phyloP scores from a whole-genome alignment of 345 rosid species.

The Erucastrum elatum region DNA sequence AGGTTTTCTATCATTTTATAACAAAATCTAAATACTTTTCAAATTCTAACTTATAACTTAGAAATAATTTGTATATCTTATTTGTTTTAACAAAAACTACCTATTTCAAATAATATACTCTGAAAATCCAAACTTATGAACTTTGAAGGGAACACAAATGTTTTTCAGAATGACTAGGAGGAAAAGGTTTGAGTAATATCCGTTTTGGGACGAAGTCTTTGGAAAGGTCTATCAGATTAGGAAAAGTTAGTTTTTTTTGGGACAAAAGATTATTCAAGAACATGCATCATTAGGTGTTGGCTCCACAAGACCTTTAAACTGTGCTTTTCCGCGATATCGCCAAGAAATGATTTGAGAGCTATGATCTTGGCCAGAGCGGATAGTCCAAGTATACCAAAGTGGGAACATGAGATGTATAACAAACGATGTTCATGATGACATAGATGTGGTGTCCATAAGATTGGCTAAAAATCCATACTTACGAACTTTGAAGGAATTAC shows the following conservation, averaged over 20 bases:
- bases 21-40: background rate
- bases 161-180: background rate
- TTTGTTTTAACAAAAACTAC: background rate
- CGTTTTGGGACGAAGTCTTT: background rate
- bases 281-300: background rate
- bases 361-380: background rate
- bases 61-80: background rate
- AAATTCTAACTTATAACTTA: background rate
- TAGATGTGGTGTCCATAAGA: background rate
- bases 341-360: background rate
- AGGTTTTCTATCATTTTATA: background rate
- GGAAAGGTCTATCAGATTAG: background rate
- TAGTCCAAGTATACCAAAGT: background rate
- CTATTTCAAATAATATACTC: background rate
- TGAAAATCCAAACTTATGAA: background rate
- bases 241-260: background rate
- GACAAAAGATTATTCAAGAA: background rate
- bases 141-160: background rate
- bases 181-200: background rate
- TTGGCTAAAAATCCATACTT: background rate
- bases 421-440: background rate
- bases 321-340: background rate
- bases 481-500: background rate
- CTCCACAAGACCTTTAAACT: background rate
- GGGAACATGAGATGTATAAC: background rate